Evolutionary conservation across 176 grass and related monocot genomes (phyloP).

Genomic region (Musa troglodytarum): DNA sequence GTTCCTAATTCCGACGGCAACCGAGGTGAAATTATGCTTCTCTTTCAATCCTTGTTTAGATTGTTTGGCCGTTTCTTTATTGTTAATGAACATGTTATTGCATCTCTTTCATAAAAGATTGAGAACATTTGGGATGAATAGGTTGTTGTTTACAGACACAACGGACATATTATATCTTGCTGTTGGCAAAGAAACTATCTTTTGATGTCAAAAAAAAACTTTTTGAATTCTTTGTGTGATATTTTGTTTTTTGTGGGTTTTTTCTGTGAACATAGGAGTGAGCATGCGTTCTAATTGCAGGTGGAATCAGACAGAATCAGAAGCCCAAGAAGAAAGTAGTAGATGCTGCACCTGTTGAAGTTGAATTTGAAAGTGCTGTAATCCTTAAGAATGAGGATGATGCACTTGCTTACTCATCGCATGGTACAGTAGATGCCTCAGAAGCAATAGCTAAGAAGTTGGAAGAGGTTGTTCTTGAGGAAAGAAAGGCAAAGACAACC

Average conservation of each 20-base stretch:
- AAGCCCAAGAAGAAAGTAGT: slow-evolving; percentile 19
- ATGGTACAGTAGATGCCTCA: slow-evolving; percentile 28
- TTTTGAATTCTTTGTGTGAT: background rate
- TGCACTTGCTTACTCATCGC: slow-evolving; percentile 27
- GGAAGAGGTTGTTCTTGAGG: slow-evolving; percentile 31
- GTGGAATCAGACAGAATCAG: slow-evolving; percentile 24
- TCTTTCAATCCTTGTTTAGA: background rate
- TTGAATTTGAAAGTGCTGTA: slow-evolving; percentile 12
- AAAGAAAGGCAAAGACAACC: slow-evolving; percentile 30
- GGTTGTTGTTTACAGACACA: background rate
- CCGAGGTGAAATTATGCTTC: slow-evolving; percentile 11
- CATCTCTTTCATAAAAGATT: background rate
- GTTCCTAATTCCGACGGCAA: slow-evolving; percentile 34
- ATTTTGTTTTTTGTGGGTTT: background rate
- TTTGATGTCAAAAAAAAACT: background rate
- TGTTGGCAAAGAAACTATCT: background rate
- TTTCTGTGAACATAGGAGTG: slow-evolving; percentile 37
- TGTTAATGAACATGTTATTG: background rate
- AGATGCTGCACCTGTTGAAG: background rate
- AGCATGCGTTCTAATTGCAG: slow-evolving; percentile 62
- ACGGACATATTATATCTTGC: background rate
- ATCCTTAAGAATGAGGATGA: slow-evolving; percentile 19
- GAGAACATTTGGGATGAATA: background rate
- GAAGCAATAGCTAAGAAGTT: slow-evolving; percentile 54
- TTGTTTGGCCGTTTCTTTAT: background rate